Percentiles rank a stretch among this genome's conserved stretches.
Evolutionary conservation across 192 early-diverging fungal species (phyloP).

Genomic region (Coemansia sp.): DNA sequence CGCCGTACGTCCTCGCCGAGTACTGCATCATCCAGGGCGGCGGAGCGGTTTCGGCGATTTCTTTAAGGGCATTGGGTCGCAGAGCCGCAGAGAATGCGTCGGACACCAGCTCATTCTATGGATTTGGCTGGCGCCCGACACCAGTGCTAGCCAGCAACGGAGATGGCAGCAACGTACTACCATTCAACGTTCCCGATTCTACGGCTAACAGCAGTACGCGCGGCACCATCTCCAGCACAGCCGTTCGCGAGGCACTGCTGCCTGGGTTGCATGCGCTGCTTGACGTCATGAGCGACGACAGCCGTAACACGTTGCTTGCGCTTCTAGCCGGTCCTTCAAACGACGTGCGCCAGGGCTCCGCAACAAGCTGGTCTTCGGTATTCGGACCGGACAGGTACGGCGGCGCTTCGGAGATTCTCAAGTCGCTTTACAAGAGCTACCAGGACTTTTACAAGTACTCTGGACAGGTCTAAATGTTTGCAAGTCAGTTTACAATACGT

Average conservation of each 20-base stretch:
- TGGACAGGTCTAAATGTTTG: slow-evolving; percentile 23
- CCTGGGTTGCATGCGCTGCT: slow-evolving; percentile 47
- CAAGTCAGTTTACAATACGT: not conserved
- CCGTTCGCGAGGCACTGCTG: slow-evolving; percentile 41
- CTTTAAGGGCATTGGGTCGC: not conserved
- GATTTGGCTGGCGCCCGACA: slow-evolving; percentile 33
- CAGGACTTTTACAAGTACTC: slow-evolving; percentile 44
- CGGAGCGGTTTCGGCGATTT: slow-evolving; percentile 11
- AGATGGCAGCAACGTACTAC: not conserved
- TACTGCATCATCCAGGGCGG: slow-evolving; percentile 52
- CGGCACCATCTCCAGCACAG: slow-evolving; percentile 23
- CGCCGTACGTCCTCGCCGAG: slow-evolving; percentile 40
- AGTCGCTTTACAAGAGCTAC: slow-evolving; percentile 49
- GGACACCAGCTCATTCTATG: slow-evolving; percentile 17
- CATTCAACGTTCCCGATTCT: not conserved
- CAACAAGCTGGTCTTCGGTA: slow-evolving; percentile 27
- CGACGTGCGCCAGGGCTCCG: slow-evolving; percentile 5
- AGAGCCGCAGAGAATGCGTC: not conserved
- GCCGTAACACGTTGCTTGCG: slow-evolving; percentile 25
- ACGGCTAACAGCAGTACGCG: not conserved
- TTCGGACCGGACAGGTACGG: slow-evolving; percentile 36
- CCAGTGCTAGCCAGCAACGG: slow-evolving; percentile 10
- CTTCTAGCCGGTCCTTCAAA: slow-evolving; percentile 22
- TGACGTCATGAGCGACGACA: slow-evolving; percentile 30
- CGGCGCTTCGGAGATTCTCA: slow-evolving; percentile 48